Evolutionary conservation across 2,329 filamentous ascomycete species (phyloP), one percentile per base, ranked within the genome.

Genomic region (Uncinocarpus reesii): DNA sequence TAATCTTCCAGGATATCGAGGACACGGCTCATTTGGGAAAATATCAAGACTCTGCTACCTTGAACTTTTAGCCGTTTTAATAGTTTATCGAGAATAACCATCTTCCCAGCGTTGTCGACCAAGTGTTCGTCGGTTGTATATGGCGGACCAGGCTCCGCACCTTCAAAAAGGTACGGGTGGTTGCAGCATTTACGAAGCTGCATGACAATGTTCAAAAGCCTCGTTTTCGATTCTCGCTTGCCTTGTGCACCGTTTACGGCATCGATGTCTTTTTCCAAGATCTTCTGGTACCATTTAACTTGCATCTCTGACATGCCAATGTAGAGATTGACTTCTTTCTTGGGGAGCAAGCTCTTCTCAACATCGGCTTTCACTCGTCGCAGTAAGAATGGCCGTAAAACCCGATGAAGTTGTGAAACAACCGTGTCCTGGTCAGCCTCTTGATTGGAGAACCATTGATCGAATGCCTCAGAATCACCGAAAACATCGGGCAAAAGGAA

Each of bases 281-380:
- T 98, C 71, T 95, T 96, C 66, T 95, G 85, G 63, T 98, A 98
- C 90, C 92, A 98, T 63, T 92, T 94, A 57, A 95, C 79, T 65
- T 98, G 92, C 92, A 98, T 98, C 50, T 95, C 89, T 0, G 92
- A 89, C 90, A 98, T 95, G 56, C 90, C 92, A 56, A 98, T 83
- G 62, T 96, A 98, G 23, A 98, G 70, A 56, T 98, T 98, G 61
- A 96, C 73, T 65, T 98, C 92, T 67, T 96, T 95, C 75, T 98
- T 98, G 2, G 92, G 92, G 45, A 96, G 70, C 53, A 98, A 72
- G 62, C 90, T 96, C 77, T 98, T 98, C 66, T 98, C 92, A 3
- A 98, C 92, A 65, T 98, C 92, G 55, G 81, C 86, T 76, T 98
- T 98, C 59, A 98, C 92, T 67, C 92, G 86, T 53, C 92, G 87